phyloP scores from a whole-genome alignment of 2,329 filamentous ascomycete genomes.

The Diaporthe ilicicola region DNA sequence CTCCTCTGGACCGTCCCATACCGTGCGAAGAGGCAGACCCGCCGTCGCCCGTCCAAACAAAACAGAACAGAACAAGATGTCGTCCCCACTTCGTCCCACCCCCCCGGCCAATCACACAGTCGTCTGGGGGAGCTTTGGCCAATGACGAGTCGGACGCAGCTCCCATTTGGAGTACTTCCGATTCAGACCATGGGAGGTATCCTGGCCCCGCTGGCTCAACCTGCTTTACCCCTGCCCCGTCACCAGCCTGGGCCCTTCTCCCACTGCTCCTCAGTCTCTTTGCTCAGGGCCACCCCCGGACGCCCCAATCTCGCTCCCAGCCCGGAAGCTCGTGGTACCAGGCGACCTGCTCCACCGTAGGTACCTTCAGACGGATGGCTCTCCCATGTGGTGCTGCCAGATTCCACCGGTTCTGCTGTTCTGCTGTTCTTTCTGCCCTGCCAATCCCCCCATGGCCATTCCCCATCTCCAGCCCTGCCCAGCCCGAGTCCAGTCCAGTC shows the following conservation, averaged over 20 bases:
- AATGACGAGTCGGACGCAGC: slow-evolving; percentile 20
- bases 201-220: slow-evolving; percentile 13
- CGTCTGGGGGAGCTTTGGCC: slow-evolving; percentile 25
- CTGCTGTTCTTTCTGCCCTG: not conserved
- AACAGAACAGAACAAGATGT: slow-evolving; percentile 8
- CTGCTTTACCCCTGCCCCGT: slow-evolving; percentile 13
- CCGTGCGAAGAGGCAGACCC: slow-evolving; percentile 8
- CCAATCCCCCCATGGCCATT: slow-evolving; percentile 6
- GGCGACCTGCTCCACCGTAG: not conserved
- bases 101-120: slow-evolving; percentile 3
- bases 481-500: slow-evolving; percentile 4
- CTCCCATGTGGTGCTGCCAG: not conserved
- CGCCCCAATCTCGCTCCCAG: slow-evolving; percentile 25
- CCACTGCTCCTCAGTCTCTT: not conserved
- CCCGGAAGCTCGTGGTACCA: slow-evolving; percentile 11
- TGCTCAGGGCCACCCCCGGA: slow-evolving; percentile 16
- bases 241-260: slow-evolving; percentile 12
- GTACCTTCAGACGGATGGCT: slow-evolving; percentile 4
- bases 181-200: not conserved
- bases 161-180: slow-evolving; percentile 17
- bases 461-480: slow-evolving; percentile 10
- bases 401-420: not conserved
- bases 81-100: slow-evolving; percentile 2
- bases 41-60: slow-evolving; percentile 13
- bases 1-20: slow-evolving; percentile 18